Evolutionary conservation across 78 protist species (phyloP).

Genomic region (Dictyostelium brefeldianum): DNA sequence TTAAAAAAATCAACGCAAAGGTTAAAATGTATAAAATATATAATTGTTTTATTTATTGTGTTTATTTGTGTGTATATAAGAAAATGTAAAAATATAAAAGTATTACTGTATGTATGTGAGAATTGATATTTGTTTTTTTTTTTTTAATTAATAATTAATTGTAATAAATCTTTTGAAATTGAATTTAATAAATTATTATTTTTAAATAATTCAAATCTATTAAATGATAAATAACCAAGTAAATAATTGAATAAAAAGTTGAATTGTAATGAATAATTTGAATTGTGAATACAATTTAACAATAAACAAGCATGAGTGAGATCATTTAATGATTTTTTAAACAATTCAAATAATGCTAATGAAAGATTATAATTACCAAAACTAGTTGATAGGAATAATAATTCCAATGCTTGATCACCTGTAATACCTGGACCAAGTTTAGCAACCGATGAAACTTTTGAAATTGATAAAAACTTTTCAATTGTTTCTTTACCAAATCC

Average conservation of each 20-base stretch:
- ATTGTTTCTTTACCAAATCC: neutral
- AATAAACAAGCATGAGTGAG: neutral
- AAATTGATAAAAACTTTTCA: neutral
- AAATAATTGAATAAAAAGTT: neutral
- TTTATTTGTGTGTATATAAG: no score
- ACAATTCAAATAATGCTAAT: neutral
- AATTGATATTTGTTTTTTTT: no score
- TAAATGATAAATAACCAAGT: neutral
- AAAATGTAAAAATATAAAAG: no score
- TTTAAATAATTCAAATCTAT: neutral
- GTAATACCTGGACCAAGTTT: neutral
- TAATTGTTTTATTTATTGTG: no score
- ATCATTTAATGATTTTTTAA: neutral
- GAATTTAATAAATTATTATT: neutral
- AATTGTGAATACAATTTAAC: neutral
- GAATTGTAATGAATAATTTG: conserved; percentile 3
- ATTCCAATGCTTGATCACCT: neutral
- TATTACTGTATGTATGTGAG: no score
- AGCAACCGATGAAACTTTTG: no score
- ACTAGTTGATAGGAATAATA: conserved; percentile 3
- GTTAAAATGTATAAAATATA: no score
- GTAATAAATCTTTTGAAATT: neutral
- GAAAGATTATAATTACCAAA: neutral
- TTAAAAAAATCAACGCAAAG: no score
- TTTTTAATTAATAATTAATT: neutral